These are phyloP conservation scores for Aspergillus tanneri DNA, from an alignment of 2,329 filamentous ascomycete genomes.

Conservation along the genomic window DNA sequence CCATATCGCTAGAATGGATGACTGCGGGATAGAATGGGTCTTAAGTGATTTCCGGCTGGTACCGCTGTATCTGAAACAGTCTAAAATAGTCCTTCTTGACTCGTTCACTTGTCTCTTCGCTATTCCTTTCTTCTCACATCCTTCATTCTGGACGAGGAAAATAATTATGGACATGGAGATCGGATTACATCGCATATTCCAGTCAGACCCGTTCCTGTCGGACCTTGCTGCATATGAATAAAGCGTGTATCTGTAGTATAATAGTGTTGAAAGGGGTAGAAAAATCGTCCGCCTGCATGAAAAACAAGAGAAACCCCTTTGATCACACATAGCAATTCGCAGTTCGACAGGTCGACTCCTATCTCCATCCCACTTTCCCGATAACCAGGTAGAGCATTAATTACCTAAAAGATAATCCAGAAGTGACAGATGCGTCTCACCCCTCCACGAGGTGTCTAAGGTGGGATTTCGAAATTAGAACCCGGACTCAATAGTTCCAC, in stretches of 20 bases:
- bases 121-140: background rate
- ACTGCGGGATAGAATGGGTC: too few relatives aligned
- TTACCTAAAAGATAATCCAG: too few relatives aligned
- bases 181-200: background rate
- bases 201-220: background rate
- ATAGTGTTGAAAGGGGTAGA: too few relatives aligned
- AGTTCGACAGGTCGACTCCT: too few relatives aligned
- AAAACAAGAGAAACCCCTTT: background rate
- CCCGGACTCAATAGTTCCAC: background rate
- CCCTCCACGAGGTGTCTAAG: background rate
- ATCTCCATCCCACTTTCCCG: too few relatives aligned
- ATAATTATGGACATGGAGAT: too few relatives aligned
- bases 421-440: background rate
- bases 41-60: background rate
- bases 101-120: background rate
- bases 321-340: too few relatives aligned
- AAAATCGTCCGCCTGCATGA: background rate
- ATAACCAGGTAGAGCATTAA: too few relatives aligned
- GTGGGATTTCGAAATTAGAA: background rate
- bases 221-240: background rate
- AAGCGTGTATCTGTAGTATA: background rate
- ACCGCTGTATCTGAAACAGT: background rate
- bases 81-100: background rate
- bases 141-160: background rate
- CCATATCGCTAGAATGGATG: too few relatives aligned